These are phyloP conservation scores for Yarrowia divulgata DNA, from an alignment of 805 yeast species.

Conservation along the genomic window DNA sequence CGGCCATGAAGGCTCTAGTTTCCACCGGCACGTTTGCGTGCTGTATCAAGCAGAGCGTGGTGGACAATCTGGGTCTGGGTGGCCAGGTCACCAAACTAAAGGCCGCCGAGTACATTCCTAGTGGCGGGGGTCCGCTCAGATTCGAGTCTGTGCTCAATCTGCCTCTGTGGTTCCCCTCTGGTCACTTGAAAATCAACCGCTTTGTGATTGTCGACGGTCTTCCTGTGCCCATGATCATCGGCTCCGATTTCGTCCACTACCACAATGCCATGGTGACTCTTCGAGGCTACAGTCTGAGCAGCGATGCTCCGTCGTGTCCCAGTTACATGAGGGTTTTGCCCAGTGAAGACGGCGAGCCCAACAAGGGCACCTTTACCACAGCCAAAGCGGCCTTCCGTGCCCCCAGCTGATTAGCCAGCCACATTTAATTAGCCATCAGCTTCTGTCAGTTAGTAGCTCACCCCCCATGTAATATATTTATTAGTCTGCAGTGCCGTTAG, in stretches of 20 bases:
- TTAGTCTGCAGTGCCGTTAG: background rate
- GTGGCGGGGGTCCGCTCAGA: slow-evolving; percentile 3
- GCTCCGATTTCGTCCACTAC: slow-evolving; percentile 24
- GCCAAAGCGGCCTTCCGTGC: background rate
- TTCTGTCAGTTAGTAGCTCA: background rate
- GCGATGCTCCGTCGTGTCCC: slow-evolving; percentile 14
- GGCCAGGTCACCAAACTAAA: background rate
- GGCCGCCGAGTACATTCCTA: slow-evolving; percentile 30
- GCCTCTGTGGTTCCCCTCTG: slow-evolving; percentile 35
- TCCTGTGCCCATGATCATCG: slow-evolving; percentile 30
- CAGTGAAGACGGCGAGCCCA: background rate
- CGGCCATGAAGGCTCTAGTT: slow-evolving; percentile 13
- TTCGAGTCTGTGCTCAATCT: slow-evolving; percentile 17
- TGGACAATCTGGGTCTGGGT: slow-evolving; percentile 26
- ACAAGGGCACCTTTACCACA: slow-evolving; percentile 1
- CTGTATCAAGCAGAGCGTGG: slow-evolving; percentile 20
- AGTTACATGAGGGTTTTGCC: slow-evolving; percentile 21
- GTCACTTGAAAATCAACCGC: slow-evolving; percentile 12
- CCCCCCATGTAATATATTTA: slow-evolving; percentile 11
- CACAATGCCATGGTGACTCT: slow-evolving; percentile 27
- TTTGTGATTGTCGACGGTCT: slow-evolving; percentile 26
- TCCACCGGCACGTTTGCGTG: slow-evolving; percentile 32
- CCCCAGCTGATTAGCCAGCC: too few relatives aligned
- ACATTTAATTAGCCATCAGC: background rate
- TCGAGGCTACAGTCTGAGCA: slow-evolving; percentile 20